These are phyloP conservation scores for Medicago lupulina DNA, from an alignment of 306 rosid species.

Conservation along the genomic window DNA sequence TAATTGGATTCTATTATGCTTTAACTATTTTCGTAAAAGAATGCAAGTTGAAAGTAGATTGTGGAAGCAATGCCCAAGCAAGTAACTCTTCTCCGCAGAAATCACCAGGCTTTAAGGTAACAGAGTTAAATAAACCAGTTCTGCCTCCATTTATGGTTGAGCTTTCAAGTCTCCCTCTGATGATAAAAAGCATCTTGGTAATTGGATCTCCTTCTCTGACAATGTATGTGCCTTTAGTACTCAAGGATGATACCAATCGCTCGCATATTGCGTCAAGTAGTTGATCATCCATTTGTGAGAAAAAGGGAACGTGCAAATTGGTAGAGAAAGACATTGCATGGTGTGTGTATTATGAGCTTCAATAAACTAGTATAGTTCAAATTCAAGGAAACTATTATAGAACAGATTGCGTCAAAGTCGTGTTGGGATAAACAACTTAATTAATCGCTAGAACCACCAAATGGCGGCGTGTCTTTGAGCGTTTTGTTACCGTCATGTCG, in stretches of 20 bases:
- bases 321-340: conserved; percentile 18
- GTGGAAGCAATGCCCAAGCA: conserved; percentile 95
- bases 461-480: too few relatives aligned
- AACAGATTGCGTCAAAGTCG: background rate
- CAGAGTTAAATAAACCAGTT: conserved; percentile 87
- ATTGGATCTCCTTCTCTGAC: conserved; percentile 95
- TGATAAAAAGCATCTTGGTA: conserved; percentile 87
- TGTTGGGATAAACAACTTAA: background rate
- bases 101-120: conserved; percentile 78
- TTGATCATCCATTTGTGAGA: conserved; percentile 88
- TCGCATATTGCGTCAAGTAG: conserved; percentile 90
- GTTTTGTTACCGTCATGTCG: too few relatives aligned
- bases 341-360: background rate
- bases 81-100: conserved; percentile 95
- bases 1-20: too few relatives aligned
- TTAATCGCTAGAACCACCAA: too few relatives aligned
- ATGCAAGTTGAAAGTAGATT: conserved; percentile 77
- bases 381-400: background rate
- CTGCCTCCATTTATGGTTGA: conserved; percentile 93
- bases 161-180: conserved; percentile 89
- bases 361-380: conserved; percentile 16
- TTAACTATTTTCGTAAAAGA: conserved; percentile 89
- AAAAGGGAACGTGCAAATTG: conserved; percentile 82
- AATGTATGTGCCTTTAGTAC: conserved; percentile 76
- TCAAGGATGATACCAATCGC: conserved; percentile 75